Evolutionary conservation across 129 eudicot species (phyloP).

Genomic region (Arctium minus): DNA sequence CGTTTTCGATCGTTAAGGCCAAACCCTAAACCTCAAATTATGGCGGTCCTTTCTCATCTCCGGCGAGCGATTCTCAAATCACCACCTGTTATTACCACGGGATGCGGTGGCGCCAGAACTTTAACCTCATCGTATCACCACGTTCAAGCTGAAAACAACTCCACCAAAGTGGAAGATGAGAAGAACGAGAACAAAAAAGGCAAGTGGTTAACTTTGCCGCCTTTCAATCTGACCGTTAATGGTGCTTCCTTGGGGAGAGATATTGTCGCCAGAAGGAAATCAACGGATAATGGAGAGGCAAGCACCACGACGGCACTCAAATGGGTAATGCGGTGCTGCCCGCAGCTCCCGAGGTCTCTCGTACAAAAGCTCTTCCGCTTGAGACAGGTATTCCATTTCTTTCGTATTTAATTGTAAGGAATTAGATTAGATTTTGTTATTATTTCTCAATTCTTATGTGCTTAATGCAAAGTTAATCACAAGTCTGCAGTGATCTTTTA

Average conservation of each 20-base stretch:
- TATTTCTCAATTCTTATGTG: background rate
- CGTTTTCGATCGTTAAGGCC: background rate
- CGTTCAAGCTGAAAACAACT: slow-evolving; percentile 15
- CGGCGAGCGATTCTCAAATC: slow-evolving; percentile 45
- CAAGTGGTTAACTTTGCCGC: slow-evolving; percentile 77
- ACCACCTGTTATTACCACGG: slow-evolving; percentile 22
- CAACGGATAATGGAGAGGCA: background rate
- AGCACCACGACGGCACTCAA: slow-evolving; percentile 61
- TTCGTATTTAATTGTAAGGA: background rate
- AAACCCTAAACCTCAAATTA: slow-evolving; percentile 36
- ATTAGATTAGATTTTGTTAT: background rate
- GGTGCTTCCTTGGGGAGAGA: slow-evolving; percentile 55
- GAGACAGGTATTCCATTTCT: slow-evolving; percentile 56
- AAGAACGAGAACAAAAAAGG: slow-evolving; percentile 21
- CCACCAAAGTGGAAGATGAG: slow-evolving; percentile 27
- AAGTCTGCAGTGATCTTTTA: background rate
- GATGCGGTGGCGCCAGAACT: slow-evolving; percentile 6
- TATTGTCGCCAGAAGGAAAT: slow-evolving; percentile 11
- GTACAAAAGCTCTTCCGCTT: slow-evolving; percentile 91
- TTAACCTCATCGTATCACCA: background rate
- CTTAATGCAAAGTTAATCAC: background rate
- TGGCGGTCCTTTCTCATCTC: slow-evolving; percentile 42
- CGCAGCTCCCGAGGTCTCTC: slow-evolving; percentile 76
- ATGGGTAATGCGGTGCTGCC: slow-evolving; percentile 87
- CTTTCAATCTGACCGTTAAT: slow-evolving; percentile 47